These are phyloP conservation scores for Erysimum cheiri DNA, from an alignment of 441 rosid genomes.

Conservation along the genomic window DNA sequence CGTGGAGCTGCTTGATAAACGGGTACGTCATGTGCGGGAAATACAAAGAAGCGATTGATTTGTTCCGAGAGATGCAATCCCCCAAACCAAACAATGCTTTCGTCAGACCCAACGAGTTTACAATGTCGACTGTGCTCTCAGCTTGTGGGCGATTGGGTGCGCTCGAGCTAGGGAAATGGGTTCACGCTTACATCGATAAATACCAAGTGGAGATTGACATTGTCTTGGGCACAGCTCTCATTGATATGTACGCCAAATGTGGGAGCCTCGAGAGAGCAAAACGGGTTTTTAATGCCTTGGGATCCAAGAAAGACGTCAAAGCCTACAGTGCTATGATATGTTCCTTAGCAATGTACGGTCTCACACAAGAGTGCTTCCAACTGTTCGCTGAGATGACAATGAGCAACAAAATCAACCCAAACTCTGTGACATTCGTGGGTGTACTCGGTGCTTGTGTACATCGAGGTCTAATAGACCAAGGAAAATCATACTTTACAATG, in stretches of 20 bases:
- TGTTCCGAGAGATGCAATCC: constrained; percentile 63
- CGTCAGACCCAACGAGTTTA: constrained; percentile 57
- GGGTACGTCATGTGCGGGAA: constrained; percentile 64
- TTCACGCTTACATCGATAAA: constrained; percentile 60
- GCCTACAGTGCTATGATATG: constrained; percentile 72
- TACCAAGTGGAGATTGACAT: constrained; percentile 51
- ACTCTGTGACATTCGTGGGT: constrained; percentile 67
- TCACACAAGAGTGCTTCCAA: constrained; percentile 51
- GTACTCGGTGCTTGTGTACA: constrained; percentile 77
- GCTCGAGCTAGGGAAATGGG: constrained; percentile 71
- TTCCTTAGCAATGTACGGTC: constrained; percentile 65
- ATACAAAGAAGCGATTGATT: constrained; percentile 58
- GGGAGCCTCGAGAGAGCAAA: constrained; percentile 59
- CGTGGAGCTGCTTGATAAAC: constrained; percentile 72
- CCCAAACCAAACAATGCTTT: constrained; percentile 27
- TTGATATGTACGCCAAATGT: constrained; percentile 79
- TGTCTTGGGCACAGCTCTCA: constrained; percentile 62
- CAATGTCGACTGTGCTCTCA: constrained; percentile 59
- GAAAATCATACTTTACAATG: constrained; percentile 50
- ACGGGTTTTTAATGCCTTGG: constrained; percentile 47
- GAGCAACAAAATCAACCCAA: constrained; percentile 51
- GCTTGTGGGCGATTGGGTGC: constrained; percentile 75
- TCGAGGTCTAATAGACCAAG: constrained; percentile 63
- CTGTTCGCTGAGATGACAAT: constrained; percentile 57
- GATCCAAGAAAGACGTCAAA: constrained; percentile 55